Evolutionary conservation across 2,329 filamentous ascomycete genomes (phyloP).

Genomic region (Cryoendolithus antarcticus): DNA sequence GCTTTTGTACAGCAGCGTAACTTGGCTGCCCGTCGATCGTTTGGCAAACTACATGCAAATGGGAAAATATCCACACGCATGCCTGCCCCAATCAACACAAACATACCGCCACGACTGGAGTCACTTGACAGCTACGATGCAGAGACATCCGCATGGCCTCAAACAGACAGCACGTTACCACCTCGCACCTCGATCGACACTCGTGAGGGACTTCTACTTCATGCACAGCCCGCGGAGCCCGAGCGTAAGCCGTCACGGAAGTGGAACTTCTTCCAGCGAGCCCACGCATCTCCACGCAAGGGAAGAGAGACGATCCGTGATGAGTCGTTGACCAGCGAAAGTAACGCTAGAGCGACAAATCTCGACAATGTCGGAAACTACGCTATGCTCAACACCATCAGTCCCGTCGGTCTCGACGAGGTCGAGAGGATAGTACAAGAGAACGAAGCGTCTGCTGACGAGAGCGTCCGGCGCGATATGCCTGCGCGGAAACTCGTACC

Average conservation of each 20-base stretch:
- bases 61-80: not conserved
- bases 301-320: conserved; percentile 14
- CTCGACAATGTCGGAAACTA: conserved; percentile 36
- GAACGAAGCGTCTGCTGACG: conserved; percentile 12
- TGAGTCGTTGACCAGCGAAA: too few relatives aligned
- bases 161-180: conserved; percentile 7
- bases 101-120: conserved; percentile 1
- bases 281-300: conserved; percentile 28
- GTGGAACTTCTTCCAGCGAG: conserved; percentile 50
- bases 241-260: conserved; percentile 28
- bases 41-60: too few relatives aligned
- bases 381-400: conserved; percentile 40
- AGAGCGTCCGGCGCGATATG: too few relatives aligned
- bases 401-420: conserved; percentile 31
- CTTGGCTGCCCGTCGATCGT: too few relatives aligned
- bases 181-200: conserved; percentile 4
- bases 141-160: conserved; percentile 7
- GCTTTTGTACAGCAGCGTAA: not conserved
- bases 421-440: conserved; percentile 34
- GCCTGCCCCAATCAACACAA: conserved; percentile 10
- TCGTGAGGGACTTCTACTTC: conserved; percentile 11
- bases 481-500: too few relatives aligned
- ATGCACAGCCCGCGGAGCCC: not conserved
- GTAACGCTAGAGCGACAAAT: too few relatives aligned
- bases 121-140: conserved; percentile 9